Evolutionary conservation across 2,329 filamentous ascomycete genomes (phyloP), one percentile per base, ranked within the genome.

Genomic region (Cladosporium cucumerinum): DNA sequence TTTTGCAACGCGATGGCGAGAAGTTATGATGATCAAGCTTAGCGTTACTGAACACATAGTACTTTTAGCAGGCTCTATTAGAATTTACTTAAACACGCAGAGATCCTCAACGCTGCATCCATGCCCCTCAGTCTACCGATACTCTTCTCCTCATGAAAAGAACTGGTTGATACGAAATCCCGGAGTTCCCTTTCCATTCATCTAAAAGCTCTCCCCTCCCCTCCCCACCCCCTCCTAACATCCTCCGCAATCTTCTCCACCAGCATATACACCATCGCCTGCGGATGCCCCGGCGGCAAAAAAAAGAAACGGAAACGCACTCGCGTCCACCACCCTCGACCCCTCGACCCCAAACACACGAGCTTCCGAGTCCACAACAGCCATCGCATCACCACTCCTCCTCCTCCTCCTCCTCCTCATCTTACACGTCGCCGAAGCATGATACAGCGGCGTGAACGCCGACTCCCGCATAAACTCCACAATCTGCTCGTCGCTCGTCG

Each of bases 341-440:
- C 66, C 60, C 1, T 65, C 52, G 7, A 71, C 70, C 2, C 71
- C 71, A 43, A 66, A 65, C 3, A 72, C 71, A 21, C 64, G 52
- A 0, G 66, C 68, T 32, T 69, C 49, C 5, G 64, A 57, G 60
- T 72, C 70, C 1, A 72, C 69, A 1, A 72, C 70, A 4, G 69
- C 70, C 63, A 66, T 66, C 1, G 61, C 26, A 57, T 72, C 70
- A 7, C 65, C 57, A 8, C 23, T 23, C 46, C 51, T 65, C 11
- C 69, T 69, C 70, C 71, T 71, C 32, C 60, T 68, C n/a, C 23
- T 23, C 46, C 51, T 65, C 11, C 69, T 69, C 70, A 72, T 71
- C 32, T 64, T 68, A 26, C 62, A 63, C 11, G 67, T 68, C 5
- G 39, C 28, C 10, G 66, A 57, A 28, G 66, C 66, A 64, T 69